phyloP scores from a whole-genome alignment of 345 rosid genomes.

The Citrus reticulata region DNA sequence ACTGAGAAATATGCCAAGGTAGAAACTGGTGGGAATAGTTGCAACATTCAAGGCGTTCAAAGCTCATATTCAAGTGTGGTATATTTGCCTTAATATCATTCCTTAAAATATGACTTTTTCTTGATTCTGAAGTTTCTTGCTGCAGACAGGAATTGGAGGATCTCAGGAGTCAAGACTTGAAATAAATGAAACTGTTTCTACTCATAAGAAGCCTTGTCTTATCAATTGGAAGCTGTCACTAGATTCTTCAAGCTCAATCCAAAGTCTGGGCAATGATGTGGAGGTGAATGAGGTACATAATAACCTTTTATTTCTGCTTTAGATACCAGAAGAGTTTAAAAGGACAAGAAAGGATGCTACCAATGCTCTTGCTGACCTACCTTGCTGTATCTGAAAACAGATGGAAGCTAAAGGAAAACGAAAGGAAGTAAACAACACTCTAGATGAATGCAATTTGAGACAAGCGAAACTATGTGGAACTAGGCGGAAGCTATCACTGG shows the following conservation, averaged over 20 bases:
- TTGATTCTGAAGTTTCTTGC: background rate
- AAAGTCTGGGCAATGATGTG: slow-evolving; percentile 11
- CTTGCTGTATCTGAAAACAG: slow-evolving; percentile 1
- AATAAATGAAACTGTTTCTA: slow-evolving; percentile 16
- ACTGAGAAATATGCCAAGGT: slow-evolving; percentile 61
- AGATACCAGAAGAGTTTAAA: slow-evolving; percentile 7
- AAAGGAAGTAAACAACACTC: slow-evolving; percentile 23
- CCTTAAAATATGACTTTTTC: background rate
- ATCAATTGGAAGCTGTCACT: slow-evolving; percentile 37
- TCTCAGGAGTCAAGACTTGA: slow-evolving; percentile 22
- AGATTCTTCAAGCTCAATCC: slow-evolving; percentile 27
- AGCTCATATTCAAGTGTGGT: slow-evolving; percentile 19
- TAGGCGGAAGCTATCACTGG: slow-evolving; percentile 36
- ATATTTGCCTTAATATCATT: background rate
- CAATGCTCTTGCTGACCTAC: slow-evolving; percentile 12
- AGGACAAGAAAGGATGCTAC: slow-evolving; percentile 22
- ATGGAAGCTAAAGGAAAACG: slow-evolving; percentile 18
- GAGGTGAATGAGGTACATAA: slow-evolving; percentile 15
- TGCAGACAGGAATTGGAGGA: slow-evolving; percentile 39
- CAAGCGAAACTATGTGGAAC: slow-evolving; percentile 11
- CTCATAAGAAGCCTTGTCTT: slow-evolving; percentile 21
- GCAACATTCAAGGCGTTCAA: slow-evolving; percentile 23
- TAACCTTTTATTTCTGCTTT: background rate
- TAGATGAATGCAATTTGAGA: slow-evolving; percentile 4
- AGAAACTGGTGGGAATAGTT: slow-evolving; percentile 31